Evolutionary conservation across 1,139 yeast genomes (phyloP), one percentile per base, ranked within the genome.

Genomic region (Debaryomyces psychrophilus): DNA sequence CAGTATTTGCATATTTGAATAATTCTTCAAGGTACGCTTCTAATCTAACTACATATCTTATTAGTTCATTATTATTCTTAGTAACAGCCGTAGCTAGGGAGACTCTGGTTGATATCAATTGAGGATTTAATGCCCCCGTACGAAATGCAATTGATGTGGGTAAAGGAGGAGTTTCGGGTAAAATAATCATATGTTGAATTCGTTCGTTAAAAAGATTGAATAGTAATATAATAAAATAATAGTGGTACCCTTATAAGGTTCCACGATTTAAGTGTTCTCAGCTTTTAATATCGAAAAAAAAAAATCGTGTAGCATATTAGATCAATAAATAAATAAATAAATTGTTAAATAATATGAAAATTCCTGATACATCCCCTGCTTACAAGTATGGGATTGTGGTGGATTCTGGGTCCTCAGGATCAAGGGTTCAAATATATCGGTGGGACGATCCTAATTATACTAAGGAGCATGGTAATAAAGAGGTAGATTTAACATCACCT

Each of bases 341-440:
- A 12, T 23, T 20, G 15, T 8, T 27, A 28, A 14, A 28, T 12
- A 20, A 20, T 5, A 51, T 51, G 56, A 49, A 41, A 23, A 34
- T 50, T 5, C 53, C 51, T 3, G 37, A 41, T 15, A 12, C 34
- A 18, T 40, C 36, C 7, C 25, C 43, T 31, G 7, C 15, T 17
- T 31, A 62, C 47, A 69, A 64, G 47, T 87, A 83, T 65, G 93
- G 93, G 41, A 81, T 87, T 20, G 92, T 86, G 14, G 74, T 87
- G 1, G 95, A 87, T 63, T 83, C 93, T 0, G 95, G 95, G 1
- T 85, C 93, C 0, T 85, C 92, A 0, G 95, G 95, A 1, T 85
- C 92, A 1, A 67, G 95, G 46, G 71, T 85, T 11, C 87, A 85
- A 61, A 77, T 87, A 9, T 87, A 83, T 60, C 73, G 72, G 51